phyloP scores from a whole-genome alignment of 176 grass and related monocot genomes.

The Bromus sterilis region DNA sequence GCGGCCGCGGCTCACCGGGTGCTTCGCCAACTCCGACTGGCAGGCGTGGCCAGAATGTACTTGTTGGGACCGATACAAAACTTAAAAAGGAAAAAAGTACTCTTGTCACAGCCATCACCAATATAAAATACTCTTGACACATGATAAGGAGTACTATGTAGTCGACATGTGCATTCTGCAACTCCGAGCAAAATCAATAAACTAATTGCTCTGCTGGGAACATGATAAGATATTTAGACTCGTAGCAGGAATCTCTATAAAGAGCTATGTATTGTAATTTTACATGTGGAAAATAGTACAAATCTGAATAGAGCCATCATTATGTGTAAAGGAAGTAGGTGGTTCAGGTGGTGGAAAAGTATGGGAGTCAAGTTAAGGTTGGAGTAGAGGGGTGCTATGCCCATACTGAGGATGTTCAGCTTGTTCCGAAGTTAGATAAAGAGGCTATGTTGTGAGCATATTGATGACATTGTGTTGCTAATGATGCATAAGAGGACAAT shows the following conservation, averaged over 20 bases:
- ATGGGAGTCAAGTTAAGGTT: background rate
- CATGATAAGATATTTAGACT: background rate
- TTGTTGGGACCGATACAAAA: too few species aligned
- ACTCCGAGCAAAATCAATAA: conserved; percentile 56
- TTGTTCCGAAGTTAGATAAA: conserved; percentile 18
- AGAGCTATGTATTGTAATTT: background rate
- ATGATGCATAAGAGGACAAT: conserved; percentile 22
- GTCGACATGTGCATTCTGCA: conserved; percentile 44
- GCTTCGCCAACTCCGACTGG: too few species aligned
- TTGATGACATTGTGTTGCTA: conserved; percentile 19
- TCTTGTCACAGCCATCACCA: background rate
- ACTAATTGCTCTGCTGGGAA: conserved; percentile 44
- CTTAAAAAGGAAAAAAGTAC: background rate
- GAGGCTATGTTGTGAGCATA: conserved; percentile 23
- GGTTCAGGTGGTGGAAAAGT: conserved; percentile 55
- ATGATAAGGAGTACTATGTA: too few species aligned
- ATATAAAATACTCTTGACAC: conserved; percentile 8
- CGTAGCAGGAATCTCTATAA: background rate
- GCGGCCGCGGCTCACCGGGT: too few species aligned
- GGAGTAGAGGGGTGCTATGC: conserved; percentile 31
- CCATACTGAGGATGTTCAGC: conserved; percentile 24
- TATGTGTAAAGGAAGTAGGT: conserved; percentile 35
- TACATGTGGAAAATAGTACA: conserved; percentile 27
- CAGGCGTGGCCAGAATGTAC: too few species aligned
- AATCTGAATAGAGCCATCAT: conserved; percentile 35